phyloP scores from a whole-genome alignment of 257 asterid species.

The Catharanthus roseus region DNA sequence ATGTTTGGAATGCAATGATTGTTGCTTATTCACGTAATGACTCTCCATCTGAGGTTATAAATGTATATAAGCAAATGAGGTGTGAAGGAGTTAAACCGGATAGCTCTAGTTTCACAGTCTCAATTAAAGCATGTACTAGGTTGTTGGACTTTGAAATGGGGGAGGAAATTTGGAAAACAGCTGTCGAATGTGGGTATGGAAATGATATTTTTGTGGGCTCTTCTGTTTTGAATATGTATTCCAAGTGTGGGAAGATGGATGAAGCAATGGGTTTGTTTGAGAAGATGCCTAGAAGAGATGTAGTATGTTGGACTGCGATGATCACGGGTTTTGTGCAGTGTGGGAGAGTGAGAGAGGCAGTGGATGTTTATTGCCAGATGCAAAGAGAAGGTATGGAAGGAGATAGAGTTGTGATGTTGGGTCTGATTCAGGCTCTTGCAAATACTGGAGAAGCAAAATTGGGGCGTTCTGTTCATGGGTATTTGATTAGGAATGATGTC shows the following conservation, averaged over 20 bases:
- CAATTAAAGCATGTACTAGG: slow-evolving; percentile 67
- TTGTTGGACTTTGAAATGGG: slow-evolving; percentile 52
- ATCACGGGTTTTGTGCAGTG: slow-evolving; percentile 56
- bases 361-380: slow-evolving; percentile 46
- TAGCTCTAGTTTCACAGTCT: slow-evolving; percentile 74
- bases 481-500: slow-evolving; percentile 41
- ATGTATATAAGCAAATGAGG: slow-evolving; percentile 37
- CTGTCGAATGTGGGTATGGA: slow-evolving; percentile 46
- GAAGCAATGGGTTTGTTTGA: slow-evolving; percentile 52
- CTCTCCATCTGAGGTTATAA: slow-evolving; percentile 30
- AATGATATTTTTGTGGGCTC: slow-evolving; percentile 65
- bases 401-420: slow-evolving; percentile 60
- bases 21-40: slow-evolving; percentile 41
- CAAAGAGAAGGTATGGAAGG: slow-evolving; percentile 49
- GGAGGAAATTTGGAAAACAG: slow-evolving; percentile 42
- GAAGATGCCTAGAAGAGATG: slow-evolving; percentile 47
- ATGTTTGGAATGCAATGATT: slow-evolving; percentile 70
- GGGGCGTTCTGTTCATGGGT: slow-evolving; percentile 66
- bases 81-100: slow-evolving; percentile 49
- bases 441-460: slow-evolving; percentile 36
- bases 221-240: slow-evolving; percentile 51
- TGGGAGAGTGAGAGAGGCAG: slow-evolving; percentile 45
- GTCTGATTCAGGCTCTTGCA: slow-evolving; percentile 60
- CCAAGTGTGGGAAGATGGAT: slow-evolving; percentile 58
- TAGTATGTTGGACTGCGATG: slow-evolving; percentile 68